These are phyloP conservation scores for Vigna radiata DNA, from an alignment of 306 rosid genomes.

Conservation along the genomic window DNA sequence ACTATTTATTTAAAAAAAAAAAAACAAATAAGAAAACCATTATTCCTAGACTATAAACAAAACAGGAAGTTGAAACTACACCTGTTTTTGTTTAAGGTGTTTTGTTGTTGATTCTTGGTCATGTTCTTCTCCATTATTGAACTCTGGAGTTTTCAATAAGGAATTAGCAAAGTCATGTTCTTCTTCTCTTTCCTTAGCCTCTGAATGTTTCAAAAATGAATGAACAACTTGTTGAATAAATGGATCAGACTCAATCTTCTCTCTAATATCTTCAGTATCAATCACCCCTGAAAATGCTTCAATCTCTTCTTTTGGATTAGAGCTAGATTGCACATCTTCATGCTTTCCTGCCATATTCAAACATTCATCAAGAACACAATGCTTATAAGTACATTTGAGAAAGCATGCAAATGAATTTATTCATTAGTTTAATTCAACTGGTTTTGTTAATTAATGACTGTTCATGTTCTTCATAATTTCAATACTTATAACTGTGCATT, in stretches of 20 bases:
- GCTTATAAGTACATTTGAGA: background rate
- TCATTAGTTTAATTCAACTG: background rate
- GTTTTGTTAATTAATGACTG: background rate
- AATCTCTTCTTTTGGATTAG: background rate
- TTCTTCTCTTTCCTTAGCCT: background rate
- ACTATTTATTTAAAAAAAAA: too few relatives aligned
- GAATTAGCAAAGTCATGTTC: background rate
- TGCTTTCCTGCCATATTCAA: background rate
- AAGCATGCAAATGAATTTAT: background rate
- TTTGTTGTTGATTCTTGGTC: background rate
- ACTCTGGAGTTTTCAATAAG: background rate
- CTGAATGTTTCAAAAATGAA: background rate
- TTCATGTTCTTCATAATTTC: background rate
- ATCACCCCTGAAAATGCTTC: background rate
- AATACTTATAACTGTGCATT: background rate
- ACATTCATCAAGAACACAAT: background rate
- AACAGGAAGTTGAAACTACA: too few relatives aligned
- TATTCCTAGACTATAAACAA: too few relatives aligned
- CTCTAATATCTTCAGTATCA: background rate
- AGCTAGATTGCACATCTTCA: background rate
- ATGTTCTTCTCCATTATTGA: background rate
- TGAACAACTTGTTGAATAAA: background rate
- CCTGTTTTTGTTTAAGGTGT: background rate
- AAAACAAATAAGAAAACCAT: too few relatives aligned
- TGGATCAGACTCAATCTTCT: background rate